Evolutionary conservation across 202 grass and related monocot genomes (phyloP).

Genomic region (Setaria italica): DNA sequence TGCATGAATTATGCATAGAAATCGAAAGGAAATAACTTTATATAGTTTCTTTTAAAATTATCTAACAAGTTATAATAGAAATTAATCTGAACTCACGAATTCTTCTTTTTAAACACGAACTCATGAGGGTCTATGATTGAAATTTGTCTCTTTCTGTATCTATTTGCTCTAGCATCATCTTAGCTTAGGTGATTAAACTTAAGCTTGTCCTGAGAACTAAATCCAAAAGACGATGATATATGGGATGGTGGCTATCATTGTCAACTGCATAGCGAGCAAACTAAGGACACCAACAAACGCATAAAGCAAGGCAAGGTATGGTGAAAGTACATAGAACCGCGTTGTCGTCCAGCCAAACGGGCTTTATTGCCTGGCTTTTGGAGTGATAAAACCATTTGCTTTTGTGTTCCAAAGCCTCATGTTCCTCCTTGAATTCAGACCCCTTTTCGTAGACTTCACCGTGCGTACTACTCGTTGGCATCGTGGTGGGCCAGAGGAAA

Average conservation of each 20-base stretch:
- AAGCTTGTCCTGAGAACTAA: neutral
- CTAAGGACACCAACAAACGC: slow-evolving; percentile 15
- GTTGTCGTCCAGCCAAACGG: slow-evolving; percentile 22
- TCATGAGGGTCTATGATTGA: neutral
- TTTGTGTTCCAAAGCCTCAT: slow-evolving; percentile 41
- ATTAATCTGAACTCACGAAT: neutral
- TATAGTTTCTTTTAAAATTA: too few relatives aligned
- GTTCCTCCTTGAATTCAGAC: slow-evolving; percentile 37
- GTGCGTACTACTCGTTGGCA: neutral
- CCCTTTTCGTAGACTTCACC: slow-evolving; percentile 15
- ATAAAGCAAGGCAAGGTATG: slow-evolving; percentile 29
- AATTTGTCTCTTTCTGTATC: neutral
- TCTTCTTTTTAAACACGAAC: neutral
- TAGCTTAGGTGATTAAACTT: neutral
- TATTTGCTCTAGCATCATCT: neutral
- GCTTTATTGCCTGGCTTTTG: slow-evolving; percentile 6
- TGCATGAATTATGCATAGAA: neutral
- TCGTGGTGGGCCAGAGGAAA: neutral
- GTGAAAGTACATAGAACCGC: slow-evolving; percentile 29
- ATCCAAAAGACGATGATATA: neutral
- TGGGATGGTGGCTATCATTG: slow-evolving; percentile 18
- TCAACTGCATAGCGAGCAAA: slow-evolving; percentile 13
- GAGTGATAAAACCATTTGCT: neutral
- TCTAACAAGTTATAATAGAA: neutral
- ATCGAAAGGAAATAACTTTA: too few relatives aligned